These are phyloP conservation scores for Globisporangium radiosum DNA, from an alignment of 352 stramenopile genomes.

Conservation along the genomic window DNA sequence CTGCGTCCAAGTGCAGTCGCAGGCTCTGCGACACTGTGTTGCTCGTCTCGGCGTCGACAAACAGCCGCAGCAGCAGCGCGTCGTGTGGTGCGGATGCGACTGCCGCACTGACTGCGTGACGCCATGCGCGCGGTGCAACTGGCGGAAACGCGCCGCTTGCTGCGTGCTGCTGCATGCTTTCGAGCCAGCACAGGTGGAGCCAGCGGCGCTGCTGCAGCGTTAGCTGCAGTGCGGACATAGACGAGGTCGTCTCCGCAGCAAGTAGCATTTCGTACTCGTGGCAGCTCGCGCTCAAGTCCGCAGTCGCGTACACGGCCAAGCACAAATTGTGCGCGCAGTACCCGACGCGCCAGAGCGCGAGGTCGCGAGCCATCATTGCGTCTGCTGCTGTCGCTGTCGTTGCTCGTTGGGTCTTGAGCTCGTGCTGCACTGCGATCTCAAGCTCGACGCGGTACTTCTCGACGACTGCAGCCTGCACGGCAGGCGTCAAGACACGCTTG, in stretches of 20 bases:
- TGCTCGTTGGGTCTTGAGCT: too few relatives aligned
- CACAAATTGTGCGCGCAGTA: constrained; percentile 66
- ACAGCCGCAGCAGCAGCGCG: constrained; percentile 54
- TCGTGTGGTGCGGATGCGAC: constrained; percentile 38
- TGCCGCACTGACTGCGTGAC: constrained; percentile 24
- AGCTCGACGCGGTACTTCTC: constrained; percentile 44
- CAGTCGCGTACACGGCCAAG: constrained; percentile 38
- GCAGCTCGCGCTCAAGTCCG: constrained; percentile 44
- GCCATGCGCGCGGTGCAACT: constrained; percentile 52
- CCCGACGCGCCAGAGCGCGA: constrained; percentile 8
- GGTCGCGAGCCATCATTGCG: background rate
- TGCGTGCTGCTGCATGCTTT: constrained; percentile 60
- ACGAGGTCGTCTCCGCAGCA: background rate
- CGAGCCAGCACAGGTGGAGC: constrained; percentile 37
- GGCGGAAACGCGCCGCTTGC: constrained; percentile 18
- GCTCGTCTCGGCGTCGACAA: constrained; percentile 62
- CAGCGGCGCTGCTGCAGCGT: constrained; percentile 19
- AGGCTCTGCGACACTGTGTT: constrained; percentile 70
- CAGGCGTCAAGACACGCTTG: constrained; percentile 14
- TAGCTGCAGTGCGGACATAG: background rate
- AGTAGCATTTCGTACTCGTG: constrained; percentile 33
- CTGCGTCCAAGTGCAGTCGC: constrained; percentile 45
- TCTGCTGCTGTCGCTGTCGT: background rate
- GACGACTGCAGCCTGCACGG: constrained; percentile 19
- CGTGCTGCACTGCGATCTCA: constrained; percentile 20